Evolutionary conservation across 2,329 filamentous ascomycete genomes (phyloP).

Genomic region (Alternaria angustiovoidea): DNA sequence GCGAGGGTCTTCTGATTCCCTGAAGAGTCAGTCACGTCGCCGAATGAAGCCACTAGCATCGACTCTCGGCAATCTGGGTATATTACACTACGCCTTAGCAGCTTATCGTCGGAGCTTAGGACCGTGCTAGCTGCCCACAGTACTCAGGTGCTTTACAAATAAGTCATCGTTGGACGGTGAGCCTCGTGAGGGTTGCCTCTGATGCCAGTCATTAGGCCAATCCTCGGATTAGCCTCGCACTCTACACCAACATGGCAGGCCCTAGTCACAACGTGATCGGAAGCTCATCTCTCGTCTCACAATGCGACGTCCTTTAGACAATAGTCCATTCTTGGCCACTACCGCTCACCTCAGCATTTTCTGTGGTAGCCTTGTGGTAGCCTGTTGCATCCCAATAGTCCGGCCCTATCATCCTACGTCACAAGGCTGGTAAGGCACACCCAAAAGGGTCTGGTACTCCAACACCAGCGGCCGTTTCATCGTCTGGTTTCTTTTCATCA

Average conservation of each 20-base stretch:
- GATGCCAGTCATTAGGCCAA: not conserved
- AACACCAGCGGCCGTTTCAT: constrained; percentile 11
- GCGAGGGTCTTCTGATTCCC: constrained; percentile 3
- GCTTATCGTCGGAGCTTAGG: constrained; percentile 20
- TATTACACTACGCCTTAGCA: constrained; percentile 15
- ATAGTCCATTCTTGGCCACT: not conserved
- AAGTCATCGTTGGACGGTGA: not conserved
- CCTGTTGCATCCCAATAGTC: not conserved
- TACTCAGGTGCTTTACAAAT: not conserved
- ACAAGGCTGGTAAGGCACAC: not conserved
- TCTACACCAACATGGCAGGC: not conserved
- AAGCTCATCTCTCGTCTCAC: not conserved
- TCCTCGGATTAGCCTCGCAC: not conserved
- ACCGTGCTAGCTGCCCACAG: constrained; percentile 20
- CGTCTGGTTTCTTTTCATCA: not conserved
- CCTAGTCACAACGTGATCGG: not conserved
- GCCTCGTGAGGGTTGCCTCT: not conserved
- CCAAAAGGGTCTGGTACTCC: constrained; percentile 1
- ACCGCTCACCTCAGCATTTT: not conserved
- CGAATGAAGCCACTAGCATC: constrained; percentile 11
- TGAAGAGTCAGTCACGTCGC: constrained; percentile 9
- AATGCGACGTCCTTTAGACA: not conserved
- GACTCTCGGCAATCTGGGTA: constrained; percentile 24
- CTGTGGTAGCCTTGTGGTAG: constrained; percentile 4
- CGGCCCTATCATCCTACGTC: constrained; percentile 1